These are phyloP conservation scores for Sideroxylon spinosum DNA, from an alignment of 179 eudicot genomes.

Conservation along the genomic window DNA sequence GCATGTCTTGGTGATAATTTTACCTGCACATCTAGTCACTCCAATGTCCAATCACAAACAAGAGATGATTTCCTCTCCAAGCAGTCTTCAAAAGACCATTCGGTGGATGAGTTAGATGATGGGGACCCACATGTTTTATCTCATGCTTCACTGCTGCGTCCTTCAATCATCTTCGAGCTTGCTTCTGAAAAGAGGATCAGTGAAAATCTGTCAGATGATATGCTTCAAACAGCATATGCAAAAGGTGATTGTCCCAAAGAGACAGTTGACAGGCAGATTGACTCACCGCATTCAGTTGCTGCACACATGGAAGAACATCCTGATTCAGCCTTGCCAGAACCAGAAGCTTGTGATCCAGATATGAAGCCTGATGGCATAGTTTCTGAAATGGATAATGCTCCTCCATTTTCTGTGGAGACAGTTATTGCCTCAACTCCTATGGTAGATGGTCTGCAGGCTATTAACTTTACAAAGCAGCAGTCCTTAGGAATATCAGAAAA, in stretches of 20 bases:
- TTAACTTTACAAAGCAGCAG: slow-evolving; percentile 15
- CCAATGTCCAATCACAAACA: slow-evolving; percentile 22
- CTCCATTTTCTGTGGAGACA: slow-evolving; percentile 17
- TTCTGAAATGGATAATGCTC: slow-evolving; percentile 17
- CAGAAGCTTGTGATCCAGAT: slow-evolving; percentile 23
- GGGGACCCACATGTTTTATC: slow-evolving; percentile 24
- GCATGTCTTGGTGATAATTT: slow-evolving; percentile 15
- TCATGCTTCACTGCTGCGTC: slow-evolving; percentile 18
- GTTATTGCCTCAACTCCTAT: slow-evolving; percentile 16
- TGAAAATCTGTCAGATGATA: slow-evolving; percentile 12
- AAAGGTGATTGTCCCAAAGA: slow-evolving; percentile 21
- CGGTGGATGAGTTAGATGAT: slow-evolving; percentile 26
- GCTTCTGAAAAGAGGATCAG: slow-evolving; percentile 19
- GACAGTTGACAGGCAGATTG: slow-evolving; percentile 20
- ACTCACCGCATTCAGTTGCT: slow-evolving; percentile 15
- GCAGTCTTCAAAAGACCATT: slow-evolving; percentile 25
- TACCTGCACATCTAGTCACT: slow-evolving; percentile 23
- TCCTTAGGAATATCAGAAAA: slow-evolving; percentile 20
- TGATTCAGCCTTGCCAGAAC: slow-evolving; percentile 17
- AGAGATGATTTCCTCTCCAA: slow-evolving; percentile 22
- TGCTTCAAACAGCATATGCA: slow-evolving; percentile 22
- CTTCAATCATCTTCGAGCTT: slow-evolving; percentile 18
- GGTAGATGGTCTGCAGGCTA: slow-evolving; percentile 10
- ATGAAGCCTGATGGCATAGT: slow-evolving; percentile 10
- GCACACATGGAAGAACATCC: slow-evolving; percentile 11